Evolutionary conservation across 2,329 filamentous ascomycete species (phyloP), one percentile per base, ranked within the genome.

Genomic region (Plenodomus lindquistii): DNA sequence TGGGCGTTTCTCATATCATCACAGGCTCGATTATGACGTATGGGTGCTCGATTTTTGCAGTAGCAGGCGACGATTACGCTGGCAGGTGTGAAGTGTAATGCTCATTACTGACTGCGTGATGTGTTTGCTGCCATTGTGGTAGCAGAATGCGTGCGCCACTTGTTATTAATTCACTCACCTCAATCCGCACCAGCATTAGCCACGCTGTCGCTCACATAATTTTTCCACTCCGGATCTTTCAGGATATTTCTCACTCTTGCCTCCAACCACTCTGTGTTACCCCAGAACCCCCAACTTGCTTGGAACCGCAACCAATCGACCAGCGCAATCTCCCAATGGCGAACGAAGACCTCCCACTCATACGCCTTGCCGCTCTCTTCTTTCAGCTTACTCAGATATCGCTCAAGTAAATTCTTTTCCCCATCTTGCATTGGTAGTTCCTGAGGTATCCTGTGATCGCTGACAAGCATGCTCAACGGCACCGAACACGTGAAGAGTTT

Each of bases 401-500:
- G 54, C 37, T 76, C 60, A 3, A 88, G 60, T n/a, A 88, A 61
- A 2, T 42, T 24, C 41, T 66, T 73, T 56, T 87, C 85, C 1
- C 77, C 78, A 1, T 70, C 50, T 2, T 73, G 64, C 81, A 86
- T 84, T 0, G 53, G 20, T n/a, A 84, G 60, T 31, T 71, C 62
- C 1, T 72, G 50, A 0, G 74, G 69, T 1, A 79, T 38, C 8
- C 53, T 40, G 4, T 55, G 60, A 0, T 73, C 35, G 1, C 38
- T 34, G 15, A 65, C 70, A 0, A 88, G 75, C 75, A 86, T 77
- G 2, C 70, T 54, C 6, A 82, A 31, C 0, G 84, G 83, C 0
- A 87, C 77, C 2, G 85, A 86, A 65, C 84, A 87, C 0, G 85
- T 87, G 50, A 87, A 85, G 0, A 87, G 66, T 61, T 87, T 87